phyloP scores from a whole-genome alignment of 371 early-diverging fungal genomes.

The Lichtheimia ornata region DNA sequence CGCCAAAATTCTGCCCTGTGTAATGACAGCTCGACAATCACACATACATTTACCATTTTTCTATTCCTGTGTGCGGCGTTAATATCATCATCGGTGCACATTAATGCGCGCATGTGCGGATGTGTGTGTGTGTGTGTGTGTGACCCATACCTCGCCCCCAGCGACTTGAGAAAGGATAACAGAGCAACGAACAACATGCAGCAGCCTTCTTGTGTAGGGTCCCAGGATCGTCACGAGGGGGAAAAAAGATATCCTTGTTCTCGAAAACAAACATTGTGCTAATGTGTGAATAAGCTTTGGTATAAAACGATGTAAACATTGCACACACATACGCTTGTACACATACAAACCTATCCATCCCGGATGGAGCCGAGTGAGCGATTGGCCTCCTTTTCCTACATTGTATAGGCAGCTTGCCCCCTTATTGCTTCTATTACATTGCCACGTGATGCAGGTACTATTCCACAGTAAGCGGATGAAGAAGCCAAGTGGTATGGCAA shows the following conservation, averaged over 20 bases:
- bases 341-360: too few species aligned
- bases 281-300: too few species aligned
- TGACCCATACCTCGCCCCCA: background rate
- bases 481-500: too few species aligned
- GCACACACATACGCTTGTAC: too few species aligned
- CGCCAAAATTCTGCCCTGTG: too few species aligned
- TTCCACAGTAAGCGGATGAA: too few species aligned
- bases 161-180: background rate
- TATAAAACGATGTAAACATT: too few species aligned
- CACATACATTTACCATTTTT: background rate
- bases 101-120: background rate
- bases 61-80: background rate
- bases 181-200: background rate
- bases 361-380: background rate
- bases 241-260: background rate
- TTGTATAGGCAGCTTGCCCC: background rate
- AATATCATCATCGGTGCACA: background rate
- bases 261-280: constrained; percentile 3
- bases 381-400: background rate
- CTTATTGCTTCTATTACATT: background rate
- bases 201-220: background rate
- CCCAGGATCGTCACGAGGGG: constrained; percentile 1
- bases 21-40: too few species aligned
- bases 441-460: too few species aligned
- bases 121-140: background rate